Evolutionary conservation across 805 yeast species (phyloP).

Genomic region (Monosporozyma aerobia): DNA sequence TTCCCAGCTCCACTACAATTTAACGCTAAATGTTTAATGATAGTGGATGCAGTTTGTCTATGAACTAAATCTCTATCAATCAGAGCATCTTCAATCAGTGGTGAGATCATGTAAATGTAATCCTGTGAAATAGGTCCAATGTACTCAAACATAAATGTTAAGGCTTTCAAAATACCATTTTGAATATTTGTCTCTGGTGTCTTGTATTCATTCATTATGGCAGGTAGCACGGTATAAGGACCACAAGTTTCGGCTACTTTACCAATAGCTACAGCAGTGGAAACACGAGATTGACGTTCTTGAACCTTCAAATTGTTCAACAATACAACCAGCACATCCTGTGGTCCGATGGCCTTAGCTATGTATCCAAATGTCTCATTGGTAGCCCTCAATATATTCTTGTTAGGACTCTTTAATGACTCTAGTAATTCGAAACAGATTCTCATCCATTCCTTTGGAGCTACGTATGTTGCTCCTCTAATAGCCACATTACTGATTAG

Average conservation of each 20-base stretch:
- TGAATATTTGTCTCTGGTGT: constrained; percentile 90
- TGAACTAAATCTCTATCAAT: constrained; percentile 88
- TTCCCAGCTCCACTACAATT: constrained; percentile 66
- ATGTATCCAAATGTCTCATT: constrained; percentile 86
- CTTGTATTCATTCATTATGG: constrained; percentile 89
- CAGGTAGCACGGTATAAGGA: constrained; percentile 90
- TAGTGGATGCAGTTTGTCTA: constrained; percentile 90
- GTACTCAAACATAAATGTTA: constrained; percentile 88
- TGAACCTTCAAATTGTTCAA: constrained; percentile 81
- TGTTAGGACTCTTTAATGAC: constrained; percentile 72
- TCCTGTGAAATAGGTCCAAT: constrained; percentile 72
- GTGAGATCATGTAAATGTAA: constrained; percentile 70
- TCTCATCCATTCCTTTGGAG: constrained; percentile 96
- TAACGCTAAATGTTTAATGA: constrained; percentile 70
- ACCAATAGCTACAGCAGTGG: constrained; percentile 96
- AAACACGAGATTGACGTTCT: constrained; percentile 91
- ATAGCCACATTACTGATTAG: constrained; percentile 78
- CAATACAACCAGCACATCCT: constrained; percentile 78
- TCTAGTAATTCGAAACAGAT: constrained; percentile 86
- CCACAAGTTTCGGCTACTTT: constrained; percentile 90
- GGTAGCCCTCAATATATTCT: constrained; percentile 72
- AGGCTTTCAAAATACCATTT: constrained; percentile 86
- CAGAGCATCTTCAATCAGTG: constrained; percentile 79
- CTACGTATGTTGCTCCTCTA: constrained; percentile 68
- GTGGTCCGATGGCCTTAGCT: constrained; percentile 91